Evolutionary conservation across 2,329 filamentous ascomycete species (phyloP).

Genomic region (Neofusicoccum laricinum): DNA sequence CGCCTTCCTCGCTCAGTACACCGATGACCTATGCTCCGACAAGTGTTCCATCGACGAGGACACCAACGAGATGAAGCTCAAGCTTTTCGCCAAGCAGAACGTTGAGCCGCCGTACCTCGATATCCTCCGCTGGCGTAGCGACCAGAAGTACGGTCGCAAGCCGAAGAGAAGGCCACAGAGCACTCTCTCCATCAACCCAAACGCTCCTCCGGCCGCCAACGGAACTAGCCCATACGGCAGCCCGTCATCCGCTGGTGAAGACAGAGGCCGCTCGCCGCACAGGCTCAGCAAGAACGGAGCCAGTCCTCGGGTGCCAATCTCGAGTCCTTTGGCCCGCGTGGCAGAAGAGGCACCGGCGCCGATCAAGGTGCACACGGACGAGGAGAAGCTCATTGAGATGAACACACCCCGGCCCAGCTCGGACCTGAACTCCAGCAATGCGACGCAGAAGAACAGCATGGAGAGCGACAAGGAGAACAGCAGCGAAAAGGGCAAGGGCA

Average conservation of each 20-base stretch:
- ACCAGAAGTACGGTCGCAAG: constrained; percentile 83
- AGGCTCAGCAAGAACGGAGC: constrained; percentile 60
- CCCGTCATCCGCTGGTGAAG: constrained; percentile 47
- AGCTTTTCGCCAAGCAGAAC: constrained; percentile 75
- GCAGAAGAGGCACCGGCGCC: constrained; percentile 60
- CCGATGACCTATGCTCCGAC: constrained; percentile 85
- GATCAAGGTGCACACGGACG: constrained; percentile 36
- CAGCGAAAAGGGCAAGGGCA: constrained; percentile 26
- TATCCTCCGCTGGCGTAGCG: constrained; percentile 89
- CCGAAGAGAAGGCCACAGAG: constrained; percentile 47
- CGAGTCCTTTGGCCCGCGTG: constrained; percentile 71
- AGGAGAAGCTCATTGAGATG: constrained; percentile 44
- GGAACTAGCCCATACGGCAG: constrained; percentile 58
- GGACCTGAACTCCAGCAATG: constrained; percentile 25
- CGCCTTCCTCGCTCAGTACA: constrained; percentile 77
- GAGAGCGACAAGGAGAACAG: constrained; percentile 38
- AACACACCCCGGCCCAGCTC: constrained; percentile 41
- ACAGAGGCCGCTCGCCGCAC: constrained; percentile 69
- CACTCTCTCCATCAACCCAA: constrained; percentile 54
- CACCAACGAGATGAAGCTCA: constrained; percentile 82
- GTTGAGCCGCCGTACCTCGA: constrained; percentile 93
- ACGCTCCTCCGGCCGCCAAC: constrained; percentile 46
- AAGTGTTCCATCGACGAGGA: constrained; percentile 95
- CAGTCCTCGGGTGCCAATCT: constrained; percentile 65
- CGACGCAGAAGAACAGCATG: constrained; percentile 29